Conservation (phyloP, 2,329 filamentous ascomycete species). For the Fusarium pseudocircinatum region DNA sequence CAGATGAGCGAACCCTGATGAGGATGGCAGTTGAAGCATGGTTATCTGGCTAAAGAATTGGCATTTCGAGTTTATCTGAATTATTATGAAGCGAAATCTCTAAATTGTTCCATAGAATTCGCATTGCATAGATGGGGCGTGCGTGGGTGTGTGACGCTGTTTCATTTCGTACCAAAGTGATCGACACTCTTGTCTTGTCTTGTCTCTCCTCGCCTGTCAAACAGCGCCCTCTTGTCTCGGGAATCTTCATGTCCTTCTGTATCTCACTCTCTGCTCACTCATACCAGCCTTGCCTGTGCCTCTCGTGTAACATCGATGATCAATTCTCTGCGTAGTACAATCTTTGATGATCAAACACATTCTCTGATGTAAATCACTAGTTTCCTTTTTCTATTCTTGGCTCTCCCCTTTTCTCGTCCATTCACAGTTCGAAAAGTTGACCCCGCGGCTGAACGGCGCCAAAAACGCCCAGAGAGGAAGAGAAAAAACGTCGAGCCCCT, state of each 20-base stretch:
- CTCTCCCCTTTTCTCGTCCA: conserved; percentile 20
- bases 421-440: conserved; percentile 2
- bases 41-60: background rate
- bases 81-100: conserved; percentile 1
- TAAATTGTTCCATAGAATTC: conserved; percentile 2
- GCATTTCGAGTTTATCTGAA: background rate
- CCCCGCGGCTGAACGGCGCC: conserved; percentile 29
- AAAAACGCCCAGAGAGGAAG: background rate
- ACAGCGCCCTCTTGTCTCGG: conserved; percentile 1
- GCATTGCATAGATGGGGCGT: conserved; percentile 3
- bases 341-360: background rate
- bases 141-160: conserved; percentile 20
- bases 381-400: conserved; percentile 2
- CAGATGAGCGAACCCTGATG: background rate
- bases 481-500: conserved; percentile 22
- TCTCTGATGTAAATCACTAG: background rate
- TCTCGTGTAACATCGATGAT: background rate
- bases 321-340: background rate
- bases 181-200: conserved; percentile 14
- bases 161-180: conserved; percentile 26
- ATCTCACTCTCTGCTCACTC: conserved; percentile 2
- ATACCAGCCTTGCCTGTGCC: background rate
- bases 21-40: background rate
- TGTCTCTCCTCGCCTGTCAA: conserved; percentile 6
- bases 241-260: background rate